Evolutionary conservation across 1,284 basidiomycete genomes (phyloP), one percentile per base, ranked within the genome.

Genomic region (Sanghuangporus sanghuang): DNA sequence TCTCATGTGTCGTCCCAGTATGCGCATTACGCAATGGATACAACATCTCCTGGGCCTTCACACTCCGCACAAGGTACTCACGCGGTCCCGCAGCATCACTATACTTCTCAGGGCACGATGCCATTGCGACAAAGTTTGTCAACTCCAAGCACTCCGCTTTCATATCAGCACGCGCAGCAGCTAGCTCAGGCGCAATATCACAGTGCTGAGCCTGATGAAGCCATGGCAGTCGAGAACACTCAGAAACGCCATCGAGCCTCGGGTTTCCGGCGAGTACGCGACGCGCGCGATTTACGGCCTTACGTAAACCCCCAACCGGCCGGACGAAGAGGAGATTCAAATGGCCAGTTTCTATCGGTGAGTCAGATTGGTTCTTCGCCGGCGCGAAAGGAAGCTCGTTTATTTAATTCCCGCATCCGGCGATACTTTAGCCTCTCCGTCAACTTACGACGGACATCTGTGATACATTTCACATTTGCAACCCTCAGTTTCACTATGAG

Each of bases 401-500:
- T 9, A 54, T 12, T 21, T 46, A 54, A 16, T 73, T 68, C 62
- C 55, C 70, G 61, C 7, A 70, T 66, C 73, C 38, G 63, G 65
- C 64, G 55, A 57, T 9, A 46, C 59, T 68, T 14, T 68, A 93
- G 93, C 93, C 95, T 32, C 78, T 97, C 67, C 87, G 92, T 71
- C 92, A 94, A 72, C 77, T 98, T 57, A 97, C 95, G 1, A 89
- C 89, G 8, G 84, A 90, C 68, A 86, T 97, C 57, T 79, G 93
- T 54, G 90, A 95, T 68, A 96, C 95, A 12, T 98, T 92, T 78
- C 88, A 85, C 70, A 90, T 95, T 64, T 95, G 95, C 81, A 96
- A 97, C 74, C 91, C 94, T 6, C 79, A 85, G 66, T 98, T 96
- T 81, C 86, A 89, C 72, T 98, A 98, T 74, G 95, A 97, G 76